Evolutionary conservation across 1,139 yeast genomes (phyloP).

Genomic region (Nakaseomyces sp.): DNA sequence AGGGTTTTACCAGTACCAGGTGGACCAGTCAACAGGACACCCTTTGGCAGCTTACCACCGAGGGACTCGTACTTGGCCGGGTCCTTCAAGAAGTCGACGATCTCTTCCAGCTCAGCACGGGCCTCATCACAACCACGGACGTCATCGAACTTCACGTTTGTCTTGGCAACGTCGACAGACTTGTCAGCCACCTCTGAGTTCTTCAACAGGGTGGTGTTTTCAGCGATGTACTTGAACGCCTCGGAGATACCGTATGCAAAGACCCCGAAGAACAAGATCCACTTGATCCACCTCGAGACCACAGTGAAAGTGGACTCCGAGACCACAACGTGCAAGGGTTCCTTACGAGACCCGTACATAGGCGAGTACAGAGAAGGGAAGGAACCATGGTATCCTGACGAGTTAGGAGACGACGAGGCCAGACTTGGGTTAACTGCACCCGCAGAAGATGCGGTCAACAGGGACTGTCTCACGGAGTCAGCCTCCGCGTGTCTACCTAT

Average conservation of each 20-base stretch:
- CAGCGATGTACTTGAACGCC: constrained; percentile 70
- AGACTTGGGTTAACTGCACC: constrained; percentile 28
- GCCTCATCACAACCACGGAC: constrained; percentile 99
- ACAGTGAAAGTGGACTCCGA: constrained; percentile 74
- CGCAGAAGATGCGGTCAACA: constrained; percentile 29
- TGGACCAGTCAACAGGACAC: constrained; percentile 94
- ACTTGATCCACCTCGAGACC: constrained; percentile 78
- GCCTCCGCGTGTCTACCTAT: constrained; percentile 77
- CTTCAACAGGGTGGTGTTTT: constrained; percentile 76
- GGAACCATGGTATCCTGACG: constrained; percentile 18
- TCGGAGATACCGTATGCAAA: constrained; percentile 65
- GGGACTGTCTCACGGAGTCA: constrained; percentile 35
- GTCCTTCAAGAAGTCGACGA: constrained; percentile 91
- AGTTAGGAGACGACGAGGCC: constrained; percentile 20
- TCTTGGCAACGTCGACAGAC: constrained; percentile 74
- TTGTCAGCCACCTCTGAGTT: constrained; percentile 67
- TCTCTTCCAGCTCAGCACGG: constrained; percentile 90
- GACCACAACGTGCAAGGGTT: constrained; percentile 85
- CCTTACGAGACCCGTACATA: constrained; percentile 37
- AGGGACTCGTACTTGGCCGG: constrained; percentile 93
- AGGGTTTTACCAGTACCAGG: constrained; percentile 99
- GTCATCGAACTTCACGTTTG: constrained; percentile 82
- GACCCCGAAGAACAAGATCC: constrained; percentile 76
- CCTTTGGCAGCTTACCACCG: constrained; percentile 96
- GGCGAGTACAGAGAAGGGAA: constrained; percentile 31